phyloP scores from a whole-genome alignment of 2,329 filamentous ascomycete genomes.

The Neonectria neomacrospora region DNA sequence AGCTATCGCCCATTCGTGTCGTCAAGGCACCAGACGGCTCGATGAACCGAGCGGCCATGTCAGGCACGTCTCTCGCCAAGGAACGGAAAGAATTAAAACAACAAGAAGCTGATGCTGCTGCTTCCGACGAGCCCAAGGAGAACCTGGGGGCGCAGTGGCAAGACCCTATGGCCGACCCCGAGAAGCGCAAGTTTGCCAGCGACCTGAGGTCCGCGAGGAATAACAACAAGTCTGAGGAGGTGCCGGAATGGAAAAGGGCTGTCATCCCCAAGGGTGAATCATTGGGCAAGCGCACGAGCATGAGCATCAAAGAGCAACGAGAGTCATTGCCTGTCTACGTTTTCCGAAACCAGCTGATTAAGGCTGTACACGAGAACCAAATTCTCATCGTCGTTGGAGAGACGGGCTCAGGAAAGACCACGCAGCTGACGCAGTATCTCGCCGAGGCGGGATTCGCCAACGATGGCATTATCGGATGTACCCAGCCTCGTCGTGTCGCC shows the following conservation, averaged over 20 bases:
- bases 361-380: constrained; percentile 88
- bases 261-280: constrained; percentile 83
- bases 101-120: constrained; percentile 82
- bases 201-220: constrained; percentile 79
- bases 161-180: constrained; percentile 91
- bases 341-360: constrained; percentile 87
- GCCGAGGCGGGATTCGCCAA: constrained; percentile 92
- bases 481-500: constrained; percentile 94
- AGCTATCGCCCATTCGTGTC: constrained; percentile 93
- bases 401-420: constrained; percentile 97
- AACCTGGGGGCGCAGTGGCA: constrained; percentile 94
- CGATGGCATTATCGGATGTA: constrained; percentile 91
- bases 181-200: constrained; percentile 87
- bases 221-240: constrained; percentile 70
- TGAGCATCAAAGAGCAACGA: constrained; percentile 95
- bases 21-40: constrained; percentile 99
- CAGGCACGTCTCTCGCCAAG: constrained; percentile 87
- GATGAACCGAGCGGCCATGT: constrained; percentile 95
- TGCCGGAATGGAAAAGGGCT: constrained; percentile 93
- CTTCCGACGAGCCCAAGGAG: constrained; percentile 79
- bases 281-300: constrained; percentile 84
- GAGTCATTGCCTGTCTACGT: constrained; percentile 89
- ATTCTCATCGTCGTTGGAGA: constrained; percentile 96
- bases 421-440: constrained; percentile 93
- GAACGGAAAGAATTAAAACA: constrained; percentile 90